Evolutionary conservation across 148 eudicot species (phyloP), one percentile per base, ranked within the genome.

Genomic region (Amaranthus cruentus): DNA sequence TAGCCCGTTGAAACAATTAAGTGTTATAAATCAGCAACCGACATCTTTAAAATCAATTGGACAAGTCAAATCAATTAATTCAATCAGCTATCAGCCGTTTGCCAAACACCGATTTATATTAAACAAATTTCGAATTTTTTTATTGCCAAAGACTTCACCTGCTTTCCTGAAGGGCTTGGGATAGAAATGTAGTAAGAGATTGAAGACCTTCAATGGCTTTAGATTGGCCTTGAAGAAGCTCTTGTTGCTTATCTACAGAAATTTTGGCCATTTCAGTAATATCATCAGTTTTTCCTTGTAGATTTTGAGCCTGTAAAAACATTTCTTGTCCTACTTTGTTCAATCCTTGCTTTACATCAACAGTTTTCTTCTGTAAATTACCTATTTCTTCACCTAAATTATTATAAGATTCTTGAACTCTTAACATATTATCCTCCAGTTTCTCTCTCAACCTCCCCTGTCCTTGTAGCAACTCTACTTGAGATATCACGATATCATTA

Each of bases 151-250:
- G 12, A 13, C 15, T 6, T 62, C 81, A 90, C 97, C 91, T 90
- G 90, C 96, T 93, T 64, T 93, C 96, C 76, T 85, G 88, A 50
- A 93, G 86, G 59, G 92, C 92, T 64, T 84, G 76, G 48, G 92
- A 83, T 77, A 83, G 91, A 75, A 83, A 83, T 18, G 69, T 78
- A 63, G 85, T 86, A 55, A 90, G 81, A 66, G 70, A 69, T 18
- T 86, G 71, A 68, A 93, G 90, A 47, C 96, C 94, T 5, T 93
- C 86, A 44, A 90, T 78, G 63, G 98, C 94, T 13, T 7, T 67
- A 21, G 87, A 61, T 64, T 93, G 96, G 4, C 85, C 86, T 66
- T 83, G 88, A 67, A 90, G 86, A 80, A 93, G 87, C 77, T 86
- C 80, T 18, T 90, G 88, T 70, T 90, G 98, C 82, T 87, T 93